Evolutionary conservation across 2,329 filamentous ascomycete genomes (phyloP).

Genomic region (Paecilomyces dactylethromorphus): DNA sequence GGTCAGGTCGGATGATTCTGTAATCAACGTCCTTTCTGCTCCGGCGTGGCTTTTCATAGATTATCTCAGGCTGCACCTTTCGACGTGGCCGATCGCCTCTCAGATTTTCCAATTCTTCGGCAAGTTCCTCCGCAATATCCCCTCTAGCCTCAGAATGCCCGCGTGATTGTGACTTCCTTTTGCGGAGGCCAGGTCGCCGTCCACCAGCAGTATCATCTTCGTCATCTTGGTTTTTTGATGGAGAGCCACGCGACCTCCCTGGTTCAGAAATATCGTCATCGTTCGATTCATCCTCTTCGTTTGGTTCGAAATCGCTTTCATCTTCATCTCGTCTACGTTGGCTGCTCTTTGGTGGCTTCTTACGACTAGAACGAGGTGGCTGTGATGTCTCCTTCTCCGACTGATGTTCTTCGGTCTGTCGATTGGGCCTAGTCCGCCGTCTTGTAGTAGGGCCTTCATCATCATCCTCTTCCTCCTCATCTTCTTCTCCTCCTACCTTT

Average conservation of each 20-base stretch:
- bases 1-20: slow-evolving; percentile 71
- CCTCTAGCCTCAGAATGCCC: slow-evolving; percentile 39
- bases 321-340: slow-evolving; percentile 46
- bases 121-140: slow-evolving; percentile 50
- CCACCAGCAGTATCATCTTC: slow-evolving; percentile 42
- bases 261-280: slow-evolving; percentile 51
- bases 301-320: slow-evolving; percentile 59
- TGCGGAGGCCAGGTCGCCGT: slow-evolving; percentile 47
- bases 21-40: slow-evolving; percentile 71
- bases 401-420: slow-evolving; percentile 21
- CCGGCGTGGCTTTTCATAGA: slow-evolving; percentile 45
- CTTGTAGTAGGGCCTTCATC: slow-evolving; percentile 49
- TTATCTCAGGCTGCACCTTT: slow-evolving; percentile 25
- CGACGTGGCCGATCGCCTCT: slow-evolving; percentile 39
- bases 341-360: slow-evolving; percentile 34
- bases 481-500: slow-evolving; percentile 31
- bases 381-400: slow-evolving; percentile 18
- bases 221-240: slow-evolving; percentile 39
- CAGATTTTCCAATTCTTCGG: slow-evolving; percentile 51
- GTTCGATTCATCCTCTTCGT: slow-evolving; percentile 45
- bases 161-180: slow-evolving; percentile 41
- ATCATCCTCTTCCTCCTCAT: slow-evolving; percentile 49
- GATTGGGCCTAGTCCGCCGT: slow-evolving; percentile 30
- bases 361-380: slow-evolving; percentile 33
- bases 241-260: slow-evolving; percentile 39